Evolutionary conservation across 208 protist genomes (phyloP).

Genomic region (Tetramitus jugosus): DNA sequence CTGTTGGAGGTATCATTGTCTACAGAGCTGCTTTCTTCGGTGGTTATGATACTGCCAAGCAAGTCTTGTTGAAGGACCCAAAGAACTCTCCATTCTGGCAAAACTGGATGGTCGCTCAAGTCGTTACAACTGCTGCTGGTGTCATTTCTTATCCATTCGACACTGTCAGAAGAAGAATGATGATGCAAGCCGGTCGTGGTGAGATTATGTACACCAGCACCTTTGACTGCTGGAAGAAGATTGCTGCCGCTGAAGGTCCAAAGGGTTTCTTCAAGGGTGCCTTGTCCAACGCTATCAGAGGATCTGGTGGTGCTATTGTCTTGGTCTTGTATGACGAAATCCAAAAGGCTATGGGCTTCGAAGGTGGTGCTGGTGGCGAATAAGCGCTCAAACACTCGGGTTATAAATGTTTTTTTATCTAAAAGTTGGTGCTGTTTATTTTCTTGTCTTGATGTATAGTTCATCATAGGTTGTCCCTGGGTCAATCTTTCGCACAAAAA

Average conservation of each 20-base stretch:
- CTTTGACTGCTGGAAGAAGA: conserved; percentile 48
- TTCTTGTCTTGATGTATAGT: no score
- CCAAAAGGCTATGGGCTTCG: background rate
- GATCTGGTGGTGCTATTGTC: conserved; percentile 54
- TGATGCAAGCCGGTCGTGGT: conserved; percentile 68
- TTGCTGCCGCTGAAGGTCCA: conserved; percentile 61
- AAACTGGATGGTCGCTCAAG: conserved; percentile 51
- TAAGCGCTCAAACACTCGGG: background rate
- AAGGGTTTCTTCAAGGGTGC: conserved; percentile 76
- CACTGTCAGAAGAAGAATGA: conserved; percentile 90
- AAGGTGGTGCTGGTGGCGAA: background rate
- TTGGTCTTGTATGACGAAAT: conserved; percentile 66
- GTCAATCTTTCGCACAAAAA: no score
- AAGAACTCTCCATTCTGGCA: conserved; percentile 7
- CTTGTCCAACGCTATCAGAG: conserved; percentile 62
- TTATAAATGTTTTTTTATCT: background rate
- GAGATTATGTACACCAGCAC: conserved; percentile 51
- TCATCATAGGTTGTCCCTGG: no score
- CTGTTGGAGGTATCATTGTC: conserved; percentile 82
- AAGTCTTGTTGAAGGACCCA: conserved; percentile 38
- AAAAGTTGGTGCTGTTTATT: no score
- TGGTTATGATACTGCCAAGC: conserved; percentile 68
- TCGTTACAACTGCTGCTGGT: conserved; percentile 50
- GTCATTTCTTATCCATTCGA: conserved; percentile 88
- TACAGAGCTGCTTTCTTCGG: conserved; percentile 95